phyloP scores from a whole-genome alignment of 139 green algal genomes.

The Yamagishiella unicocca region DNA sequence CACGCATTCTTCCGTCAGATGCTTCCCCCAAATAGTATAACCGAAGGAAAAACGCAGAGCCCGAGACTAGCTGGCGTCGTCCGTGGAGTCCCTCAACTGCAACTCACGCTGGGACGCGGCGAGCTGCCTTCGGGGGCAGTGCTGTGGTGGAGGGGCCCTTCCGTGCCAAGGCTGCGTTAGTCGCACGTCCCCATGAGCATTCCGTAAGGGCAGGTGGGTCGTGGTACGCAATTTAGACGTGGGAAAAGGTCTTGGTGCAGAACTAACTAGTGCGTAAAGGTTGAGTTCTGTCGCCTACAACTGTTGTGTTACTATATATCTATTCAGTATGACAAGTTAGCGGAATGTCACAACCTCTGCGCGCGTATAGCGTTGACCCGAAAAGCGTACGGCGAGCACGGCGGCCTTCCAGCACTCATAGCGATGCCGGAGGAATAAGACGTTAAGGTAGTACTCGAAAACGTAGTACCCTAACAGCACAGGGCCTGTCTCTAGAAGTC shows the following conservation, averaged over 20 bases:
- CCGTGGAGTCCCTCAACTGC: neutral
- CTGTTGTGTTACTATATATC: too few species aligned
- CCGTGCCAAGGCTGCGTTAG: neutral
- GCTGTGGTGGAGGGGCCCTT: neutral
- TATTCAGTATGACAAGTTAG: too few species aligned
- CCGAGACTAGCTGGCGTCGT: neutral
- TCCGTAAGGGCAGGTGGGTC: neutral
- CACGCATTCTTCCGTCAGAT: neutral
- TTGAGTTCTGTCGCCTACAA: neutral
- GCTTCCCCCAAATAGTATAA: neutral
- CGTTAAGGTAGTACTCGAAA: too few species aligned
- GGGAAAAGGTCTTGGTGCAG: neutral
- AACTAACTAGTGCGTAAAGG: neutral
- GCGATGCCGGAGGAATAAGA: too few species aligned
- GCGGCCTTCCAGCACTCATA: too few species aligned
- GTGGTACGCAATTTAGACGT: neutral
- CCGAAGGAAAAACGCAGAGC: neutral
- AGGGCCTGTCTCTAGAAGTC: too few species aligned
- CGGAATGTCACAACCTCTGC: too few species aligned
- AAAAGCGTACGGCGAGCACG: too few species aligned
- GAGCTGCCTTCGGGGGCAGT: neutral
- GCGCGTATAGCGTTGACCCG: too few species aligned
- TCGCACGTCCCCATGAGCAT: slow-evolving; percentile 23
- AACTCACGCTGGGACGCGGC: slow-evolving; percentile 25
- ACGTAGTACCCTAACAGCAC: too few species aligned